A percentile compares a stretch with the other conserved stretches of the same genome.
phyloP scores from a whole-genome alignment of 257 asterid species.

The Plantago elongata region DNA sequence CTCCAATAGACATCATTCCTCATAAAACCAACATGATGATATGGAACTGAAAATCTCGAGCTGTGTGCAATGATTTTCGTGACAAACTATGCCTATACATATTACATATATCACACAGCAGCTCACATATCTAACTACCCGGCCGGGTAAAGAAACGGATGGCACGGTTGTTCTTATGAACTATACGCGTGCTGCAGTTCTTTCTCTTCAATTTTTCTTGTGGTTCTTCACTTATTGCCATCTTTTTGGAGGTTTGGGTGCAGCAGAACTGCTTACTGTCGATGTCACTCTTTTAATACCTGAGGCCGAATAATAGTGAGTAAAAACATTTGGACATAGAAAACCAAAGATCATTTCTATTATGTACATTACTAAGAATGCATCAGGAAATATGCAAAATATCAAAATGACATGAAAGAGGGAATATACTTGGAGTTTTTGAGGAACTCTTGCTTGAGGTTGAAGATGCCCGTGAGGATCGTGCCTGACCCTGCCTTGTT shows the following conservation, averaged over 20 bases:
- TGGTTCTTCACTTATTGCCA: slow-evolving; percentile 39
- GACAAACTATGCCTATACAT: too few species aligned
- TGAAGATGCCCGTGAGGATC: slow-evolving; percentile 44
- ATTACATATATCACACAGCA: slow-evolving; percentile 21
- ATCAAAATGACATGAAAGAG: slow-evolving; percentile 8
- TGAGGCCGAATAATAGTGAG: slow-evolving; percentile 21
- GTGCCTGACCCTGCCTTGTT: slow-evolving; percentile 39
- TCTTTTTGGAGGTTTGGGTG: slow-evolving; percentile 38
- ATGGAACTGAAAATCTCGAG: too few species aligned
- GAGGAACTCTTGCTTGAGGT: slow-evolving; percentile 46
- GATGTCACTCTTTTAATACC: slow-evolving; percentile 45
- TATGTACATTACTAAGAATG: too few species aligned
- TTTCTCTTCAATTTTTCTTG: neutral
- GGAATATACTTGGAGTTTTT: slow-evolving; percentile 49
- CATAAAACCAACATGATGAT: too few species aligned
- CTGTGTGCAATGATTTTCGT: too few species aligned
- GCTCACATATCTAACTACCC: slow-evolving; percentile 25
- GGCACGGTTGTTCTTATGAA: slow-evolving; percentile 26
- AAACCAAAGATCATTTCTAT: neutral
- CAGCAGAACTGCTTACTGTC: slow-evolving; percentile 41
- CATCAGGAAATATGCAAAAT: neutral
- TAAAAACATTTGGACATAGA: neutral
- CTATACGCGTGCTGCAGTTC: slow-evolving; percentile 7
- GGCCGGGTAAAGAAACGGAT: slow-evolving; percentile 11
- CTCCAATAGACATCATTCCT: too few species aligned